phyloP scores from a whole-genome alignment of 768 basidiomycete genomes.

The Boletus bicolor region DNA sequence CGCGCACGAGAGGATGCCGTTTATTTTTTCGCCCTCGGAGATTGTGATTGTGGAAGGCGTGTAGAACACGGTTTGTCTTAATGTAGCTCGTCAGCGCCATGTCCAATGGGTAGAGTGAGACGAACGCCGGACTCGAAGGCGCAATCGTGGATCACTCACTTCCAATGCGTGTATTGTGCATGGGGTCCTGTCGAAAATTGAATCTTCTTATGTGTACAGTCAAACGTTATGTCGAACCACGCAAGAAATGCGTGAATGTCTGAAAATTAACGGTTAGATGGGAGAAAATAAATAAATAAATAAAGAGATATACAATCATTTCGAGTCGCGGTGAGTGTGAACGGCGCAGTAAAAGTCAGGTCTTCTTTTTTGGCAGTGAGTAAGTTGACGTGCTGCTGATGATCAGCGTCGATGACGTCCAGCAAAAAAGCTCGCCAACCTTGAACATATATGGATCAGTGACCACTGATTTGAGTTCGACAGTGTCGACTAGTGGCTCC shows the following conservation, averaged over 20 bases:
- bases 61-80: constrained; percentile 96
- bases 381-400: constrained; percentile 78
- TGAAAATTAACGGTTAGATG: constrained; percentile 31
- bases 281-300: neutral
- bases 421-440: constrained; percentile 38
- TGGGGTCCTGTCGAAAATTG: constrained; percentile 98
- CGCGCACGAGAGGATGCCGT: constrained; percentile 69
- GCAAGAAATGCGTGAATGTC: constrained; percentile 97
- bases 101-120: neutral
- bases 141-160: constrained; percentile 50
- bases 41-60: constrained; percentile 76
- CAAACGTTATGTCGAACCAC: constrained; percentile 98
- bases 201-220: constrained; percentile 93
- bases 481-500: constrained; percentile 98
- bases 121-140: neutral
- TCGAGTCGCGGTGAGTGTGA: constrained; percentile 76
- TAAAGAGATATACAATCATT: constrained; percentile 75
- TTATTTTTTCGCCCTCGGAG: constrained; percentile 66
- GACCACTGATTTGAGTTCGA: constrained; percentile 92
- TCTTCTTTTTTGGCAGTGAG: constrained; percentile 94
- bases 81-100: constrained; percentile 1
- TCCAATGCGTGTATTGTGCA: constrained; percentile 95
- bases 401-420: constrained; percentile 3
- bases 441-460: constrained; percentile 90
- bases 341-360: constrained; percentile 78